These are phyloP conservation scores for Rhododendron simsii DNA, from an alignment of 148 eudicot genomes.

Conservation along the genomic window DNA sequence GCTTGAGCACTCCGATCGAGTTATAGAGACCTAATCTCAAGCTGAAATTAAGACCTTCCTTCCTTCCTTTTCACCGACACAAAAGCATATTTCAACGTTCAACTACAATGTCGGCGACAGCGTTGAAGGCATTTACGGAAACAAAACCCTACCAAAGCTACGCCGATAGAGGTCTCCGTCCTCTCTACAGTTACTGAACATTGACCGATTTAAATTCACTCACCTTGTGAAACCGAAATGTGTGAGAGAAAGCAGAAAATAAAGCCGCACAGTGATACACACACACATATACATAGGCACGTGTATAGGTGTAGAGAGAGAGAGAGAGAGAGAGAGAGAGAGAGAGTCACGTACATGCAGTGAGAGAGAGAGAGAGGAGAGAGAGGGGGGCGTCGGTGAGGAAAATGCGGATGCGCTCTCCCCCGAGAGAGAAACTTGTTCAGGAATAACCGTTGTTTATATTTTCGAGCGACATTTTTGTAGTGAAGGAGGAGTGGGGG, in stretches of 20 bases:
- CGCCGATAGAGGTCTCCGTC: background rate
- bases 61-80: background rate
- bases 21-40: background rate
- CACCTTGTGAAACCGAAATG: background rate
- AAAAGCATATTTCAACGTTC: background rate
- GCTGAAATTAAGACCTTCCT: background rate
- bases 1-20: background rate
- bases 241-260: background rate
- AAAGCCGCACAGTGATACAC: background rate
- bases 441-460: too few species aligned
- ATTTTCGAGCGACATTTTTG: too few species aligned
- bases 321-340: background rate
- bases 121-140: background rate
- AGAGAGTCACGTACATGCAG: background rate
- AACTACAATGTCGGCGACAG: constrained; percentile 7
- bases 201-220: background rate
- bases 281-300: background rate
- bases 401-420: background rate
- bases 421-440: too few species aligned
- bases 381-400: background rate
- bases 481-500: background rate
- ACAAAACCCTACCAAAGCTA: background rate
- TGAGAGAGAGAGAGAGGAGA: background rate
- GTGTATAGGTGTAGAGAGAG: background rate
- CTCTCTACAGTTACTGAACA: background rate